A percentile compares a stretch with the other conserved stretches of the same genome.
Evolutionary conservation across 176 grass and related monocot species (phyloP).

Genomic region (Calamus simplicifolius): DNA sequence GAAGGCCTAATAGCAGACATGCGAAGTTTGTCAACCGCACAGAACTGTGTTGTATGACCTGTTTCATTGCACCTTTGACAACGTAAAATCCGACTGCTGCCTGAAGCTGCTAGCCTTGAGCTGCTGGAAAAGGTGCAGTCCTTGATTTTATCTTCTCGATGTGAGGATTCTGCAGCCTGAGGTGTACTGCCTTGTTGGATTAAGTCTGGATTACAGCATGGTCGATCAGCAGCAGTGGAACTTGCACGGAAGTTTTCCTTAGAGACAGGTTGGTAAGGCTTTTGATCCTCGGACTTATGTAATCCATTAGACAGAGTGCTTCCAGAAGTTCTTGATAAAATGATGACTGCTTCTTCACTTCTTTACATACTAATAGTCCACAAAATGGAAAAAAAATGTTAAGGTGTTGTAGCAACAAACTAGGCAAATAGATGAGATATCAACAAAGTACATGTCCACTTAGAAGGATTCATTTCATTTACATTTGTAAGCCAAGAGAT

Average conservation of each 20-base stretch:
- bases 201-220: slow-evolving; percentile 39
- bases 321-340: slow-evolving; percentile 26
- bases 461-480: slow-evolving; percentile 4
- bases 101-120: slow-evolving; percentile 31
- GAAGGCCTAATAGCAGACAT: slow-evolving; percentile 45
- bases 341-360: slow-evolving; percentile 44
- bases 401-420: slow-evolving; percentile 7
- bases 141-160: slow-evolving; percentile 41
- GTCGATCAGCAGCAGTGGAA: slow-evolving; percentile 18
- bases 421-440: slow-evolving; percentile 1
- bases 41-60: slow-evolving; percentile 64
- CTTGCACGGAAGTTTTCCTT: slow-evolving; percentile 12
- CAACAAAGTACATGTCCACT: background rate
- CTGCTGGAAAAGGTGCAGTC: slow-evolving; percentile 19
- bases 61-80: slow-evolving; percentile 74
- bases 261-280: slow-evolving; percentile 17
- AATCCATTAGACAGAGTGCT: slow-evolving; percentile 9
- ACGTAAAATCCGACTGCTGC: slow-evolving; percentile 16
- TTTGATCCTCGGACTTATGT: slow-evolving; percentile 7
- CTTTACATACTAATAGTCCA: slow-evolving; percentile 30
- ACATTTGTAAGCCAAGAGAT: too few relatives aligned
- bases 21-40: slow-evolving; percentile 37
- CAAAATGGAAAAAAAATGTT: slow-evolving; percentile 9
- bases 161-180: slow-evolving; percentile 26
- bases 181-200: slow-evolving; percentile 18